phyloP scores from a whole-genome alignment of 2,329 filamentous ascomycete species.

The Trichoderma sp. region DNA sequence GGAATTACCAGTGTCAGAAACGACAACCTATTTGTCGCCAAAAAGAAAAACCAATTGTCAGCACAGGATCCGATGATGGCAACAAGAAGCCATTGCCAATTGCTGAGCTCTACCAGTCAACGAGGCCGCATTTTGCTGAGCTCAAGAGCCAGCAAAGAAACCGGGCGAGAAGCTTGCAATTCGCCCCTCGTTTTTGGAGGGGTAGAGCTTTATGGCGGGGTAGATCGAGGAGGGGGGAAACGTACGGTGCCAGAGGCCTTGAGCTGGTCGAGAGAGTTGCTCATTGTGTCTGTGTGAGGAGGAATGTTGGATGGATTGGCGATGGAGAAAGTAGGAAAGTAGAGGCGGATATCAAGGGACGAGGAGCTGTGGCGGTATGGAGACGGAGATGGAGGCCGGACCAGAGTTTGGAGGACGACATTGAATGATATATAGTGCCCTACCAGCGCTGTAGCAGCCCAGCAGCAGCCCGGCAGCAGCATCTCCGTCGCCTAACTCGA shows the following conservation, averaged over 20 bases:
- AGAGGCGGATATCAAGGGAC: background rate
- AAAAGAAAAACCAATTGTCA: conserved; percentile 12
- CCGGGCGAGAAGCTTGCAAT: background rate
- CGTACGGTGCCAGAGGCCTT: conserved; percentile 95
- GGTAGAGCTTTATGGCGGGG: conserved; percentile 11
- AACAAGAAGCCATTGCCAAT: background rate
- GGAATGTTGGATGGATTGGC: conserved; percentile 18
- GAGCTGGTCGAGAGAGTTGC: conserved; percentile 90
- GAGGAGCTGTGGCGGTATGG: background rate
- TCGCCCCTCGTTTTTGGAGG: background rate
- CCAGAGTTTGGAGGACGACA: conserved; percentile 1
- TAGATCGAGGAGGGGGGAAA: conserved; percentile 31
- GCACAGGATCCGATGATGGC: background rate
- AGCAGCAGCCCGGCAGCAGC: background rate
- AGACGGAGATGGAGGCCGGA: background rate
- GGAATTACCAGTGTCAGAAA: conserved; percentile 86
- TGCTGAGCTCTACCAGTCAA: background rate
- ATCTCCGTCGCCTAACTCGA: background rate
- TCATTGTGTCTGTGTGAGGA: conserved; percentile 52
- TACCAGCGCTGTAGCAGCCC: background rate
- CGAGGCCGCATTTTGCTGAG: background rate
- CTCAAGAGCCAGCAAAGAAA: background rate
- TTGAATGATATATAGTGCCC: conserved; percentile 1
- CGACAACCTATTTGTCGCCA: conserved; percentile 69
- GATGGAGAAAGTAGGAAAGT: background rate